phyloP scores from a whole-genome alignment of 148 eudicot genomes.

The Rhododendron vialii region DNA sequence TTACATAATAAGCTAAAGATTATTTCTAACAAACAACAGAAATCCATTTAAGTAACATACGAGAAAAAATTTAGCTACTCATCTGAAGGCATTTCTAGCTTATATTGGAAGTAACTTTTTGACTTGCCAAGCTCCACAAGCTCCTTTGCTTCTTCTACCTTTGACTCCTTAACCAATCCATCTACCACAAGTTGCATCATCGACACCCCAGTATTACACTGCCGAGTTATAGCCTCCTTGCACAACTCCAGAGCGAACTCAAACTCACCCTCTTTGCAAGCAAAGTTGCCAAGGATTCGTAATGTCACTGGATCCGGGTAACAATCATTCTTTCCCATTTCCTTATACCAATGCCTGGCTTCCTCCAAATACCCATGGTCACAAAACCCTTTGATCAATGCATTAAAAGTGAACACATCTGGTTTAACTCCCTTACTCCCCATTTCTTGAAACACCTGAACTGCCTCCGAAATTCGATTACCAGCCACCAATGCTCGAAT shows the following conservation, averaged over 20 bases:
- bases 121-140: constrained; percentile 29
- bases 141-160: constrained; percentile 32
- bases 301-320: constrained; percentile 21
- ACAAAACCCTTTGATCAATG: constrained; percentile 28
- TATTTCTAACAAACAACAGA: not conserved
- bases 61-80: not conserved
- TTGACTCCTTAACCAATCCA: constrained; percentile 29
- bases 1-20: not conserved
- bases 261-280: constrained; percentile 33
- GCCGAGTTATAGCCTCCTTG: constrained; percentile 16
- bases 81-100: constrained; percentile 21
- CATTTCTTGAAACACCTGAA: constrained; percentile 27
- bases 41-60: not conserved
- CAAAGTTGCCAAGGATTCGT: constrained; percentile 13
- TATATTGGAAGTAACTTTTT: constrained; percentile 15
- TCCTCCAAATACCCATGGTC: constrained; percentile 28
- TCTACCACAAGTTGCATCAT: constrained; percentile 36
- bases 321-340: constrained; percentile 15
- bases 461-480: not conserved
- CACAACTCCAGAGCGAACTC: constrained; percentile 37
- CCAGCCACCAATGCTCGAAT: constrained; percentile 24
- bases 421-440: constrained; percentile 7
- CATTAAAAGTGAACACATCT: constrained; percentile 21
- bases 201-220: constrained; percentile 1
- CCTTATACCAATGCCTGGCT: constrained; percentile 36